Evolutionary conservation across 225 moss, liverwort and hornwort species (phyloP), one percentile per base, ranked within the genome.

Genomic region (Pleurozium schreberi): DNA sequence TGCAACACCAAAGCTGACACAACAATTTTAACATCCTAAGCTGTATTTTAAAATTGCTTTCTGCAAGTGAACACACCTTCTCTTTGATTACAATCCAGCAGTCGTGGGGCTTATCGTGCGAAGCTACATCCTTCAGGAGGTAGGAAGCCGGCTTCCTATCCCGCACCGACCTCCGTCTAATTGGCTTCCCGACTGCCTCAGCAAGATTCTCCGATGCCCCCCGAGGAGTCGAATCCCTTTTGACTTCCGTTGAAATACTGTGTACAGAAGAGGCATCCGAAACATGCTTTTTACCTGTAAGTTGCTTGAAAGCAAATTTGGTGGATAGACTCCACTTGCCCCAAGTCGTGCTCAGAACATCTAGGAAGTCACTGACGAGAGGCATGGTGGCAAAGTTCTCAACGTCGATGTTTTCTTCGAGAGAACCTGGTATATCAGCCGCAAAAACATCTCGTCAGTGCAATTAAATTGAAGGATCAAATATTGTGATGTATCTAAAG

Each of bases 61-160:
- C 84, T 52, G 34, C 23, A 25, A 47, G 31, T 33, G 18, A 55
- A 23, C 82, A 84, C 55, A 95, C 95, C 95, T 97, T 99, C 49
- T 94, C 96, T 84, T 96, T 99, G 86, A 97, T 89, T 47, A 94
- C 88, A 91, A 99, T 97, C 98, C 97, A 99, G 91, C 95, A 96
- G 89, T 99, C 97, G 33, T 85, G 70, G 38, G 89, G 87, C 64
- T 92, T 94, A 50, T 93, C 92, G 89, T 99, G 98, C 55, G 85
- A 85, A 75, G 95, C 93, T 65, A 99, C 95, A 45, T 96, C 95
- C 87, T 92, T 92, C 40, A 91, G 42, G 47, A 74, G 26, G 47
- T 86, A 94, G 15, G 87, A 67, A 18, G 43, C 82, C 60, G 91
- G 75, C 67, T 83, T 87, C 62, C 55, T 86, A 21, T 75, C 85